Base-by-base conservation (phyloP, 1,284 basidiomycete genomes). In the Marasmius oreades region DNA sequence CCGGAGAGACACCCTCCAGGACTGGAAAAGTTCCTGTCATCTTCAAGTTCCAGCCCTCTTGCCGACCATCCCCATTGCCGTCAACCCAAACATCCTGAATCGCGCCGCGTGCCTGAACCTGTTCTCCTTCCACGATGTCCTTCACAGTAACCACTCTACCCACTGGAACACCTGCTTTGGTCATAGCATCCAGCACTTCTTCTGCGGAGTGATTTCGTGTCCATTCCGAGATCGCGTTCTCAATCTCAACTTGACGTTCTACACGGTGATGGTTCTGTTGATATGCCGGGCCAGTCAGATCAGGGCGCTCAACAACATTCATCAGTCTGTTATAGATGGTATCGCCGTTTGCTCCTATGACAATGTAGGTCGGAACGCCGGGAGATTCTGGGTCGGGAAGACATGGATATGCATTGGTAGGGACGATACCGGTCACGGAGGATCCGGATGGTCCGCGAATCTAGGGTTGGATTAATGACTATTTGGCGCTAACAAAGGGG, bases 281-380 rank as follows among this genome's bases (percentile, higher is more conserved):
- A 62, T 80, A 86, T 3, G 64, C 60, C 2, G 81, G 75, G 0
- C 84, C 83, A 1, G 72, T 75, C 58, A 88, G 79, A 67, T 88
- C 86, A 2, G 74, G 62, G 2, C 85, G 79, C 8, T 73, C 77
- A 57, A 88, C 80, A 46, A 74, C 74, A 37, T 66, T 67, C 86
- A 88, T 88, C 59, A 88, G 73, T 4, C 82, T 79, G 55, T 71
- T 77, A 72, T 88, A 88, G 64, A 88, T 78, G 1, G 82, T 78
- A 66, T 88, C 86, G 0, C 83, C 84, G 62, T 88, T 88, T 18
- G 82, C 85, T 33, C 85, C 85, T 63, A 88, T 85, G 61, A 88
- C 82, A 54, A 87, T 73, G 65, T 83, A 88, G 1, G 77, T 73
- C 1, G 80, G 78, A 0, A 70, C 67, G 5, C 63, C 60, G 1